A percentile compares a stretch with the other conserved stretches of the same genome.
Evolutionary conservation across 768 basidiomycete species (phyloP).

Genomic region (Russula sp.): DNA sequence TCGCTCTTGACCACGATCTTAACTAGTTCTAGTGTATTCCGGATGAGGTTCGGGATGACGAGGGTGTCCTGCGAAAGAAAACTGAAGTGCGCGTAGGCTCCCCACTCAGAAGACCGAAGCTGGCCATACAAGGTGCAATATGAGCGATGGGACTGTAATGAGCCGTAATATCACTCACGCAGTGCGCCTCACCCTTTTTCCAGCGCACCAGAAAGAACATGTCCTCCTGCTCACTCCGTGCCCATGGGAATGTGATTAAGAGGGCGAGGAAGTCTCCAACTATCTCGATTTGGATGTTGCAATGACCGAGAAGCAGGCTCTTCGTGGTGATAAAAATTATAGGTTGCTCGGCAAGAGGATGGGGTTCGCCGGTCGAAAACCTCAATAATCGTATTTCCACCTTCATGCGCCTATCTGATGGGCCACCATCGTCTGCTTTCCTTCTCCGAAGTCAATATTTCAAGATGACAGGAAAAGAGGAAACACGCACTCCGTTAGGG

Average conservation of each 20-base stretch:
- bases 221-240: slow-evolving; percentile 15
- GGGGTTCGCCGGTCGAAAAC: slow-evolving; percentile 26
- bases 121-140: not conserved
- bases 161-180: slow-evolving; percentile 28
- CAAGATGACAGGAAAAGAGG: not conserved
- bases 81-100: slow-evolving; percentile 32
- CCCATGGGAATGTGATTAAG: slow-evolving; percentile 23
- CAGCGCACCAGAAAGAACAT: slow-evolving; percentile 33
- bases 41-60: no score
- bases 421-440: not conserved
- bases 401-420: not conserved
- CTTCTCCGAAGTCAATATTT: slow-evolving; percentile 10
- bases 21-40: no score
- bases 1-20: no score
- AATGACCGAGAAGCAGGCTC: slow-evolving; percentile 12
- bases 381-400: slow-evolving; percentile 25
- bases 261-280: slow-evolving; percentile 27
- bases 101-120: slow-evolving; percentile 22
- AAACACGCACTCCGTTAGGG: slow-evolving; percentile 25
- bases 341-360: slow-evolving; percentile 22
- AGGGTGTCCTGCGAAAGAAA: slow-evolving; percentile 33
- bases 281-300: slow-evolving; percentile 25
- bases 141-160: not conserved
- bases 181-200: slow-evolving; percentile 32
- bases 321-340: slow-evolving; percentile 22